These are phyloP conservation scores for Guadua angustifolia DNA, from an alignment of 176 grass and related monocot genomes.

Conservation along the genomic window DNA sequence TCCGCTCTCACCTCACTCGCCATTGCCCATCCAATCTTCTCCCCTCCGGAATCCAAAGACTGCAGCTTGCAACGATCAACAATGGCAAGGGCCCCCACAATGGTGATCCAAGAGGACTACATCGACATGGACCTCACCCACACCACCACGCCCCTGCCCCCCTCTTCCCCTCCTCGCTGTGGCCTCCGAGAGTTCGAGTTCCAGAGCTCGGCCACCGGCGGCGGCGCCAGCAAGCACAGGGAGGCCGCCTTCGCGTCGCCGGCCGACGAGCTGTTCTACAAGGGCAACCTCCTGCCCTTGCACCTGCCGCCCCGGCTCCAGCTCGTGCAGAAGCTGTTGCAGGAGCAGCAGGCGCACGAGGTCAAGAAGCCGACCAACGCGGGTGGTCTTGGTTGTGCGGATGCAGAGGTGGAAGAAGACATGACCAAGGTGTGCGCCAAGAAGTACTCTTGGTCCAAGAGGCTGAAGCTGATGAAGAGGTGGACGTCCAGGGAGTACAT, in stretches of 20 bases:
- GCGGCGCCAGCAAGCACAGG: background rate
- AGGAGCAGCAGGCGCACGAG: conserved; percentile 39
- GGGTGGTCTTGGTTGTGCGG: background rate
- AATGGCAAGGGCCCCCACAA: conserved; percentile 56
- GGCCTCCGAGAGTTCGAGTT: conserved; percentile 67
- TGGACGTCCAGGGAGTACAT: conserved; percentile 82
- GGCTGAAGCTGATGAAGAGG: conserved; percentile 70
- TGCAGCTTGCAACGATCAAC: conserved; percentile 35
- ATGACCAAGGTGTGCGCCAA: conserved; percentile 42
- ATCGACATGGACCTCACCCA: conserved; percentile 89
- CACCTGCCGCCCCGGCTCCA: conserved; percentile 76
- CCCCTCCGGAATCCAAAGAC: background rate
- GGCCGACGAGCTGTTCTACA: conserved; percentile 96
- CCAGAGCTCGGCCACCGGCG: conserved; percentile 28
- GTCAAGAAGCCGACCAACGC: conserved; percentile 1
- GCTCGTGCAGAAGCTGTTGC: conserved; percentile 75
- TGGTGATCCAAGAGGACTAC: conserved; percentile 75
- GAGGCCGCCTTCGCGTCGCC: conserved; percentile 54
- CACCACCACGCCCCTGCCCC: conserved; percentile 7
- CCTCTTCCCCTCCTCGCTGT: conserved; percentile 46
- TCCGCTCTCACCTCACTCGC: background rate
- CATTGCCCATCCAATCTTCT: background rate
- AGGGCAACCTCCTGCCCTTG: conserved; percentile 85
- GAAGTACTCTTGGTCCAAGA: conserved; percentile 70
- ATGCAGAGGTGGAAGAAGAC: background rate